These are phyloP conservation scores for Cutaneotrichosporon spelunceum DNA, from an alignment of 1,284 basidiomycete genomes.

Conservation along the genomic window DNA sequence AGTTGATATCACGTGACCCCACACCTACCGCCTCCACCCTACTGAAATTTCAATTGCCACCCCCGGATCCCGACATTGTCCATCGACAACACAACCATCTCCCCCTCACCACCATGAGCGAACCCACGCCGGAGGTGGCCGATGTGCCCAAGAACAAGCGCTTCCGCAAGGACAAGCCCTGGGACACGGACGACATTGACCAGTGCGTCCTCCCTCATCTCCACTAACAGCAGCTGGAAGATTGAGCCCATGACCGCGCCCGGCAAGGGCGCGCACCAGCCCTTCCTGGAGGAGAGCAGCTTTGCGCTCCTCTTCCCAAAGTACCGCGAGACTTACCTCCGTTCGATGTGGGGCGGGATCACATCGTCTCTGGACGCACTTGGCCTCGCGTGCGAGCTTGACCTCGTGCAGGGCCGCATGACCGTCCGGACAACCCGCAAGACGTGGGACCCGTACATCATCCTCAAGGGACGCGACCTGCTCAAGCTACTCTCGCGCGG, in stretches of 20 bases:
- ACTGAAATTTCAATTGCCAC: conserved; percentile 5
- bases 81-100: background rate
- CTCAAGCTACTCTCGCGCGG: conserved; percentile 92
- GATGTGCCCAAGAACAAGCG: conserved; percentile 72
- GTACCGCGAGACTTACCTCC: conserved; percentile 93
- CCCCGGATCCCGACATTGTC: background rate
- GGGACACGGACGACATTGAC: conserved; percentile 98
- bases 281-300: conserved; percentile 91
- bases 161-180: conserved; percentile 89
- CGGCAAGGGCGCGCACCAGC: conserved; percentile 55
- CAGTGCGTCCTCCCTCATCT: conserved; percentile 58
- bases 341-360: conserved; percentile 92
- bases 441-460: conserved; percentile 93
- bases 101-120: conserved; percentile 5
- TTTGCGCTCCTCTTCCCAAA: conserved; percentile 99
- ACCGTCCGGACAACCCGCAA: conserved; percentile 94
- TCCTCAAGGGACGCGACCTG: conserved; percentile 93
- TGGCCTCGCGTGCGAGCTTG: conserved; percentile 85
- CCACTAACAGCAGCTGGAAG: conserved; percentile 71
- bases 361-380: conserved; percentile 78
- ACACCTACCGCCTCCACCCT: background rate
- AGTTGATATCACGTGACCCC: conserved; percentile 4
- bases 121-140: conserved; percentile 23
- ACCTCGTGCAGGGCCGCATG: conserved; percentile 96
- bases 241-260: conserved; percentile 72